phyloP scores from a whole-genome alignment of 352 stramenopile species.

The Globisporangium lucens region DNA sequence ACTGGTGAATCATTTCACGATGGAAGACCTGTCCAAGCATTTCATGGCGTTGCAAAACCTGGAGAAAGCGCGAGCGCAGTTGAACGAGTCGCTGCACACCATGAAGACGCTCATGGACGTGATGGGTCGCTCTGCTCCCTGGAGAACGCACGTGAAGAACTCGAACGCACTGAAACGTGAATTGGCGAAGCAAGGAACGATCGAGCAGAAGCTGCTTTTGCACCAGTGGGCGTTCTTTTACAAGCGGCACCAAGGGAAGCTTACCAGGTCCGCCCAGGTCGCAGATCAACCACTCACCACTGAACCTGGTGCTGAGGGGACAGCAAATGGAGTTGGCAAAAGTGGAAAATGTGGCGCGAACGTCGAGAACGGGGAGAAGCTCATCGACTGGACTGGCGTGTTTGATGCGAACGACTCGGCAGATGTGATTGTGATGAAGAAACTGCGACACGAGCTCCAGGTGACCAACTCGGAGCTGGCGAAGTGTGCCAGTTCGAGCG shows the following conservation, averaged over 20 bases:
- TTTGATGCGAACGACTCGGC: conserved; percentile 44
- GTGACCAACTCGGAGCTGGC: conserved; percentile 39
- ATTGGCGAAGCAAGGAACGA: conserved; percentile 41
- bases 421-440: conserved; percentile 70
- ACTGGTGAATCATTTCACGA: conserved; percentile 33
- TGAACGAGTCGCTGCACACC: conserved; percentile 43
- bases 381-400: conserved; percentile 31
- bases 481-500: conserved; percentile 17
- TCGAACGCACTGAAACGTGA: conserved; percentile 63
- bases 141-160: conserved; percentile 60
- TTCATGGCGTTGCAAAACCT: conserved; percentile 30
- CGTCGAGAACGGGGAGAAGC: conserved; percentile 5
- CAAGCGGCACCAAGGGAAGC: conserved; percentile 35
- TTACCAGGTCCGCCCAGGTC: neutral
- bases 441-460: conserved; percentile 62
- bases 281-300: neutral
- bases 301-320: neutral
- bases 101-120: conserved; percentile 59
- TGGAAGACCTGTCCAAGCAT: conserved; percentile 27
- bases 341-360: neutral
- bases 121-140: conserved; percentile 51
- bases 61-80: conserved; percentile 25
- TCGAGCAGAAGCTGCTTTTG: conserved; percentile 53
- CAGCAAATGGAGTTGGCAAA: neutral
- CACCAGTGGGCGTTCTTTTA: conserved; percentile 66